phyloP scores from a whole-genome alignment of 441 rosid species.

The Codiaeum variegatum region DNA sequence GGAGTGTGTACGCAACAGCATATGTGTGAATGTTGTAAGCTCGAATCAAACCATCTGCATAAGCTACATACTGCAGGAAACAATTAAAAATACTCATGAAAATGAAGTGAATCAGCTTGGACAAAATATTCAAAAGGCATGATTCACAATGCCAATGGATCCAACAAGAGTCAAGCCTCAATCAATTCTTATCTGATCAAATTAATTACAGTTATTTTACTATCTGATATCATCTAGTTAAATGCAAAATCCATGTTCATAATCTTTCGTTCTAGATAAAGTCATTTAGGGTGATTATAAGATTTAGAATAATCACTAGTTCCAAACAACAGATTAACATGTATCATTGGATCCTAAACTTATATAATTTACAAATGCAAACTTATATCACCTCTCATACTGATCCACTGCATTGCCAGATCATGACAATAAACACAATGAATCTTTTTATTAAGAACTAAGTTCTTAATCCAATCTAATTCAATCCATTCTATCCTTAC shows the following conservation, averaged over 20 bases:
- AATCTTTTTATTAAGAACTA: neutral
- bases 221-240: neutral
- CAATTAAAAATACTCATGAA: constrained; percentile 14
- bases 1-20: constrained; percentile 90
- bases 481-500: neutral
- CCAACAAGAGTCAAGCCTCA: neutral
- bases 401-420: neutral
- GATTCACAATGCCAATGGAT: constrained; percentile 4
- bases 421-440: neutral
- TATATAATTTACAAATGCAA: neutral
- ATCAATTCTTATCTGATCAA: neutral
- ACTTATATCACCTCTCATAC: neutral
- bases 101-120: constrained; percentile 15
- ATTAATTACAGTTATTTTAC: constrained; percentile 1
- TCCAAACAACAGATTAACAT: neutral
- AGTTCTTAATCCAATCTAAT: neutral
- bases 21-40: constrained; percentile 96
- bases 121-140: constrained; percentile 7
- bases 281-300: neutral
- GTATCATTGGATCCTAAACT: neutral
- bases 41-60: constrained; percentile 97
- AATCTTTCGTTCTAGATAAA: neutral
- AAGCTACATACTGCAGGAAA: constrained; percentile 86
- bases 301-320: neutral
- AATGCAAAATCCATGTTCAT: neutral